Conservation (phyloP, 148 eudicot genomes). For the Fagopyrum esculentum region DNA sequence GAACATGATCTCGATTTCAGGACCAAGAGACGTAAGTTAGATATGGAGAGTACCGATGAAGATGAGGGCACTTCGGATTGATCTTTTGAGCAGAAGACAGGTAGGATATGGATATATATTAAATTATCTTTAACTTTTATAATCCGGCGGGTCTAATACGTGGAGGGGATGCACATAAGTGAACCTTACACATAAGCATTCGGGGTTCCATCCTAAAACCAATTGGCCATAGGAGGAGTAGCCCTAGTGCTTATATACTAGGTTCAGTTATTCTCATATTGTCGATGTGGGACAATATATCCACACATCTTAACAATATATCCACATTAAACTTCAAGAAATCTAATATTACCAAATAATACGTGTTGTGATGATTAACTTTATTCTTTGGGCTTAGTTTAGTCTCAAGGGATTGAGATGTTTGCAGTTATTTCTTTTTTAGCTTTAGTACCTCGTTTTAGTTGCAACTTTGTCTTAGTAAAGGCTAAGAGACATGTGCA, state of each 20-base stretch:
- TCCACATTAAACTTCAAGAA: background rate
- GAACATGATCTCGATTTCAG: slow-evolving; percentile 24
- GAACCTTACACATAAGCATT: too few species aligned
- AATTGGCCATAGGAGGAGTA: too few species aligned
- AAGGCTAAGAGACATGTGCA: too few species aligned
- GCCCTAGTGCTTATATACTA: too few species aligned
- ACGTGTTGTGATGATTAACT: background rate
- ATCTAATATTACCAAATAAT: background rate
- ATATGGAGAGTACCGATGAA: slow-evolving; percentile 24
- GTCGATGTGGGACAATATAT: too few species aligned
- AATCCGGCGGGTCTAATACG: too few species aligned
- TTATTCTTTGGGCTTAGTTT: background rate
- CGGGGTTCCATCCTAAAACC: too few species aligned
- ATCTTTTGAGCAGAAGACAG: slow-evolving; percentile 22
- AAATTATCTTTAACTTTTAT: too few species aligned
- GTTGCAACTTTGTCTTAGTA: background rate
- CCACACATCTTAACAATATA: too few species aligned
- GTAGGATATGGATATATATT: slow-evolving; percentile 14
- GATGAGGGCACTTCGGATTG: slow-evolving; percentile 27
- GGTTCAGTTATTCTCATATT: too few species aligned
- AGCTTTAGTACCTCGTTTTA: background rate
- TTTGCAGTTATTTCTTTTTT: background rate
- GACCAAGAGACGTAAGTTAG: slow-evolving; percentile 59
- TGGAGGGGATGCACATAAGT: too few species aligned
- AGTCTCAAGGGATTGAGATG: background rate